Percentiles rank a stretch among this genome's conserved stretches.
phyloP scores from a whole-genome alignment of 2,329 filamentous ascomycete genomes.

The Aspergillus costaricaensis region DNA sequence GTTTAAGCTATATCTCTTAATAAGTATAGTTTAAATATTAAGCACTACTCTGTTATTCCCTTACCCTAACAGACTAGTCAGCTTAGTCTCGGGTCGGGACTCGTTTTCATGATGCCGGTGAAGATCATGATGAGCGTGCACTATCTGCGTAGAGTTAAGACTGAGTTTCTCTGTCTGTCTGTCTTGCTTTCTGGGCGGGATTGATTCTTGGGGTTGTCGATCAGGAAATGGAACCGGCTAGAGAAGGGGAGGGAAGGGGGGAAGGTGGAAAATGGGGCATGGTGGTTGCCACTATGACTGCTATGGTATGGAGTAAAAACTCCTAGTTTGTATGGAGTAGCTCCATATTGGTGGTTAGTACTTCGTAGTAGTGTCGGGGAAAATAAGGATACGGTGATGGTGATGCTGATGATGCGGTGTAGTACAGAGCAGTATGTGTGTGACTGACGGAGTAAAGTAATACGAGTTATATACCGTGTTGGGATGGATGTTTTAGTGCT shows the following conservation, averaged over 20 bases:
- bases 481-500: not conserved
- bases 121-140: not conserved
- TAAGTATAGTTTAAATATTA: too few relatives aligned
- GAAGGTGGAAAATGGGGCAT: not conserved
- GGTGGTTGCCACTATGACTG: not conserved
- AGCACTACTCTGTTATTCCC: too few relatives aligned
- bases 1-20: too few relatives aligned
- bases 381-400: not conserved
- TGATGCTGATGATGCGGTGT: not conserved
- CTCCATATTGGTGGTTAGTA: not conserved
- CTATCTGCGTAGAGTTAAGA: not conserved
- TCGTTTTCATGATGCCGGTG: constrained; percentile 6
- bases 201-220: constrained; percentile 4
- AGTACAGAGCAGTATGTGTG: not conserved
- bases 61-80: not conserved
- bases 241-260: not conserved
- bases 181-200: not conserved
- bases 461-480: not conserved
- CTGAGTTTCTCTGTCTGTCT: too few relatives aligned
- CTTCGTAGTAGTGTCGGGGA: not conserved
- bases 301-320: not conserved
- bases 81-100: constrained; percentile 1
- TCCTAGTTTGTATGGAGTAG: not conserved
- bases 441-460: constrained; percentile 1
- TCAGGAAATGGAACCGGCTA: not conserved